Evolutionary conservation across 176 grass and related monocot genomes (phyloP).

Genomic region (Juncus inflexus): DNA sequence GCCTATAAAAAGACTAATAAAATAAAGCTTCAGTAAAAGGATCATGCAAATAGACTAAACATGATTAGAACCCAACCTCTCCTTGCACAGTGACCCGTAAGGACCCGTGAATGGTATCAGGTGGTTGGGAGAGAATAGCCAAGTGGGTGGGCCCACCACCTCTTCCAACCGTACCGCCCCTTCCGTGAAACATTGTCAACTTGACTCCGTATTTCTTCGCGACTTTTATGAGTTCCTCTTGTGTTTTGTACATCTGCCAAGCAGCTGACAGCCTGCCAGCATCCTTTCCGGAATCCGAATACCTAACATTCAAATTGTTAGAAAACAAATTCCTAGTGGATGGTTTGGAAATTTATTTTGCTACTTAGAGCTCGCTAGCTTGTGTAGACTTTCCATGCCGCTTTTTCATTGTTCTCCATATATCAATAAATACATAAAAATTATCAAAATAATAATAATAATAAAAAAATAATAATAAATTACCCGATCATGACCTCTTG

Average conservation of each 20-base stretch:
- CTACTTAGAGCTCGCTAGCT: background rate
- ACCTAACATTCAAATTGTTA: slow-evolving; percentile 25
- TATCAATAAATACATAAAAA: background rate
- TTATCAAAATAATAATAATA: no score
- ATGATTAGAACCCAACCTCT: slow-evolving; percentile 25
- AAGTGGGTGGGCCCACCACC: slow-evolving; percentile 94
- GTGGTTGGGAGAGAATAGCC: slow-evolving; percentile 93
- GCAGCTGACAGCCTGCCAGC: slow-evolving; percentile 92
- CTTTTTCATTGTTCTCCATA: background rate
- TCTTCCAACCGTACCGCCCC: slow-evolving; percentile 92
- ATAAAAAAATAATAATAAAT: slow-evolving; percentile 1
- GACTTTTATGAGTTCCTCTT: slow-evolving; percentile 97
- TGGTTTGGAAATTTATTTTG: no score
- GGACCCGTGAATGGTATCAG: slow-evolving; percentile 81
- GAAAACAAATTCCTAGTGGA: no score
- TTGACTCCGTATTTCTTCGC: slow-evolving; percentile 92
- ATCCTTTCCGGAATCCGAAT: slow-evolving; percentile 98
- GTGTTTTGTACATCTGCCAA: slow-evolving; percentile 95
- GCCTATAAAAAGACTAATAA: no score
- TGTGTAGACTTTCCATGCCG: background rate
- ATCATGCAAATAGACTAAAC: no score
- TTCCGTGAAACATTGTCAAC: slow-evolving; percentile 98
- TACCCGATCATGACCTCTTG: slow-evolving; percentile 97
- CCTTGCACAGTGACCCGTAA: slow-evolving; percentile 95
- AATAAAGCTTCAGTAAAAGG: no score